Evolutionary conservation across 331 rosid species (phyloP).

Genomic region (Acacia concinna): DNA sequence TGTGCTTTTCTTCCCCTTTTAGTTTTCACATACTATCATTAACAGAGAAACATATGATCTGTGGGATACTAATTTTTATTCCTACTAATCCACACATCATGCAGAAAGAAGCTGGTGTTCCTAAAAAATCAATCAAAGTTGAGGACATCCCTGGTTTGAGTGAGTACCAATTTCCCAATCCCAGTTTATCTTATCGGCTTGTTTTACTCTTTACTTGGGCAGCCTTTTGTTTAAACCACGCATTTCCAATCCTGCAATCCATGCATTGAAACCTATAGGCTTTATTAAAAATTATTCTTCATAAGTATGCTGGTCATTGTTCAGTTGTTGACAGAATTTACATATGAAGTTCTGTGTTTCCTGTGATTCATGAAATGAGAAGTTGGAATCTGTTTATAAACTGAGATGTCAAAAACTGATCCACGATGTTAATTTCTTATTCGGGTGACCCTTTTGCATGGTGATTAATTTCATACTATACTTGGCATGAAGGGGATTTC

Average conservation of each 20-base stretch:
- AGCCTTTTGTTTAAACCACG: conserved; percentile 22
- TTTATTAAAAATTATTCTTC: background rate
- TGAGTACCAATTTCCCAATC: conserved; percentile 44
- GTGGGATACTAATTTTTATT: conserved; percentile 18
- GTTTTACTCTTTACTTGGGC: conserved; percentile 16
- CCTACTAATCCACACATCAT: conserved; percentile 22
- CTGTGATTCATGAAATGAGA: conserved; percentile 4
- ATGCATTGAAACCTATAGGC: background rate
- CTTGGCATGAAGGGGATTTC: background rate
- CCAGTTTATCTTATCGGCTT: conserved; percentile 6
- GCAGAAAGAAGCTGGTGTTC: conserved; percentile 92
- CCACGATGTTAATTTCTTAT: background rate
- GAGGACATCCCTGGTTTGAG: conserved; percentile 94
- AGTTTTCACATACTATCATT: background rate
- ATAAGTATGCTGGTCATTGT: background rate
- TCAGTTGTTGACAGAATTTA: conserved; percentile 6
- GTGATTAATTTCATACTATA: background rate
- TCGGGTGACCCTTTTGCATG: background rate
- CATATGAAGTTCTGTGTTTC: background rate
- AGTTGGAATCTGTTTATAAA: background rate
- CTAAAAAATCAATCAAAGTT: conserved; percentile 64
- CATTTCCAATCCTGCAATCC: conserved; percentile 5
- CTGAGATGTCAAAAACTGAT: background rate
- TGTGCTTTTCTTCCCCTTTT: background rate
- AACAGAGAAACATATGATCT: conserved; percentile 5